phyloP scores from a whole-genome alignment of 495 filamentous ascomycete genomes.

The Penicillium subrubescens region DNA sequence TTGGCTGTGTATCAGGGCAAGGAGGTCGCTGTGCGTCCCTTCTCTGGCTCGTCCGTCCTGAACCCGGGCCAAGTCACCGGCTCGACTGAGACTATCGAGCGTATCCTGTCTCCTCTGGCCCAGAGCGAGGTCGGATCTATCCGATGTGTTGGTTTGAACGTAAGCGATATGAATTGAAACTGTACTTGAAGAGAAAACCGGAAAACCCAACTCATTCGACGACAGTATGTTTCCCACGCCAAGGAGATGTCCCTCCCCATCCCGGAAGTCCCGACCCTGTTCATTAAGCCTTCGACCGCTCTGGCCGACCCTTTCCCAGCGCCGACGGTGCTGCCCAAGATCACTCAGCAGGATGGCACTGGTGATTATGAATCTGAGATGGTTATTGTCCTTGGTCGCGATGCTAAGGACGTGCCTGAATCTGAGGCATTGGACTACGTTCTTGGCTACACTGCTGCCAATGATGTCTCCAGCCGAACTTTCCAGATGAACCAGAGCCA shows the following conservation, averaged over 20 bases:
- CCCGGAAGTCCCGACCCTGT: conserved; percentile 74
- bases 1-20: conserved; percentile 55
- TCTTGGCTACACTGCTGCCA: conserved; percentile 77
- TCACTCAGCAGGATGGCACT: conserved; percentile 54
- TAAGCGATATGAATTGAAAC: conserved; percentile 22
- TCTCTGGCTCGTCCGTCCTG: conserved; percentile 58
- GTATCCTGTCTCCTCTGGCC: conserved; percentile 57
- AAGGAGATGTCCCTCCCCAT: conserved; percentile 72
- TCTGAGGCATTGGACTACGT: conserved; percentile 72
- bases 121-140: conserved; percentile 49
- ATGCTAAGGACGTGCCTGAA: conserved; percentile 68
- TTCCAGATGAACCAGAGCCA: conserved; percentile 79
- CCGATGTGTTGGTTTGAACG: conserved; percentile 78
- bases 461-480: conserved; percentile 80
- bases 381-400: conserved; percentile 72
- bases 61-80: conserved; percentile 51
- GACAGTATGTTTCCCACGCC: conserved; percentile 72
- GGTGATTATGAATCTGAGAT: conserved; percentile 87
- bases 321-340: conserved; percentile 63
- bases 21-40: conserved; percentile 55
- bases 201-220: neutral
- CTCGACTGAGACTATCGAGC: conserved; percentile 50
- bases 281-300: conserved; percentile 77
- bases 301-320: conserved; percentile 69
- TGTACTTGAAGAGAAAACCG: neutral